Evolutionary conservation across 2,329 filamentous ascomycete species (phyloP), one percentile per base, ranked within the genome.

Genomic region (Claviceps pusilla): DNA sequence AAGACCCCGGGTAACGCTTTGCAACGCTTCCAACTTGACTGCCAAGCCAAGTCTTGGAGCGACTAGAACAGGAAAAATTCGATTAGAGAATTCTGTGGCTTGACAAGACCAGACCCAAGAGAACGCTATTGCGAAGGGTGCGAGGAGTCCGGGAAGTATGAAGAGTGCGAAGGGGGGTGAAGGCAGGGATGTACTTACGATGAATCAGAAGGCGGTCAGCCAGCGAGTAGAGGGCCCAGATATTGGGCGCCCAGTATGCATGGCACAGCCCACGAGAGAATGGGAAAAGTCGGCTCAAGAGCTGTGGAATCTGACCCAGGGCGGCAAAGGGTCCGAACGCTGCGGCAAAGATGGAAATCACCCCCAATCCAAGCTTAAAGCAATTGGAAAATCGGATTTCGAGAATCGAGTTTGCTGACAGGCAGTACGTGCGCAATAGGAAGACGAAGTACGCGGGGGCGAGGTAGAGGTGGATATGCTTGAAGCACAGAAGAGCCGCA

Each of bases 191-290:
- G 4, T 14, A 70, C 82, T 66, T 73, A 94, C 89, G 70, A 62
- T 83, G 80, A 56, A 98, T 95, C 60, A 98, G 67, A 7, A 89
- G 71, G 53, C 93, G 79, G 64, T 98, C 93, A 2, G 78, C 73
- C 66, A 97, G 95, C 0, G 93, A 96, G 70, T 98, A 98, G 66
- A 97, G 79, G 0, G 93, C 91, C 93, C 93, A 98, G 1, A 95
- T 74, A 61, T 98, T 98, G 0, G 93, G 90, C 12, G 93, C 93
- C 93, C 93, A 98, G 68, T 98, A 98, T 0, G 93, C 93, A 72
- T 98, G 93, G 66, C 91, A 97, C 4, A 98, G 74, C 0, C 93
- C 93, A 56, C 93, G 78, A 1, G 89, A 89, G 68, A 98, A 98
- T 0, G 93, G 93, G 63, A 98, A 98, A 9, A 98, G 73, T 41